Evolutionary conservation across 2,329 filamentous ascomycete species (phyloP).

Genomic region (Alternaria triticimaculans): DNA sequence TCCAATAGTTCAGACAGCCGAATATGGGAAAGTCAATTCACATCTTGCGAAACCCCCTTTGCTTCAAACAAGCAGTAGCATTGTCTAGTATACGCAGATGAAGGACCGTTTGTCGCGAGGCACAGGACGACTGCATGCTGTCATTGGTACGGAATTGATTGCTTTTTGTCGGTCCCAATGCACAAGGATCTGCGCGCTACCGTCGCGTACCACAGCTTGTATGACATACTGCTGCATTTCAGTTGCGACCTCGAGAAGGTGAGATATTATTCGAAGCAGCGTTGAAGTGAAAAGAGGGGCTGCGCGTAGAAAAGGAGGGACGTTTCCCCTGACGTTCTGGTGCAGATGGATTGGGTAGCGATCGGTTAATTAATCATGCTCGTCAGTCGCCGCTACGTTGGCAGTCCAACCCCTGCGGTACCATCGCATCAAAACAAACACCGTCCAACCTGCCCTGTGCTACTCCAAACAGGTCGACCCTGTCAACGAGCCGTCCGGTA

Average conservation of each 20-base stretch:
- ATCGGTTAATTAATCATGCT: slow-evolving; percentile 15
- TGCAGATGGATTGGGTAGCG: slow-evolving; percentile 7
- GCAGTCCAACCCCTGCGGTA: slow-evolving; percentile 8
- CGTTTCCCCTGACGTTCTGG: neutral
- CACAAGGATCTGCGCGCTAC: neutral
- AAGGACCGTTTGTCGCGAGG: neutral
- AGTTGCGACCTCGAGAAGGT: neutral
- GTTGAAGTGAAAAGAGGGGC: neutral
- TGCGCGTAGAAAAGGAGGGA: slow-evolving; percentile 1
- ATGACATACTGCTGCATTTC: neutral
- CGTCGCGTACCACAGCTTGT: neutral
- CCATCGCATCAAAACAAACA: slow-evolving; percentile 21
- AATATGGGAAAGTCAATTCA: neutral
- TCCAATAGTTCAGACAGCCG: neutral
- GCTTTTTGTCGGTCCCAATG: neutral
- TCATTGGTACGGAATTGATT: neutral
- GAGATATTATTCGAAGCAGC: neutral
- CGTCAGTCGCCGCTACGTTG: slow-evolving; percentile 5
- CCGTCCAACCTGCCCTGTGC: slow-evolving; percentile 16
- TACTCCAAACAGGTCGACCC: slow-evolving; percentile 18
- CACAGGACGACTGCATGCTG: neutral
- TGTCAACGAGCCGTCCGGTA: slow-evolving; percentile 25
- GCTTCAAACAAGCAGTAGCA: neutral
- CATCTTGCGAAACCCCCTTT: neutral
- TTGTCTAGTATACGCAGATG: neutral